Conservation (phyloP, 441 rosid species). For the Jatropha multifida region DNA sequence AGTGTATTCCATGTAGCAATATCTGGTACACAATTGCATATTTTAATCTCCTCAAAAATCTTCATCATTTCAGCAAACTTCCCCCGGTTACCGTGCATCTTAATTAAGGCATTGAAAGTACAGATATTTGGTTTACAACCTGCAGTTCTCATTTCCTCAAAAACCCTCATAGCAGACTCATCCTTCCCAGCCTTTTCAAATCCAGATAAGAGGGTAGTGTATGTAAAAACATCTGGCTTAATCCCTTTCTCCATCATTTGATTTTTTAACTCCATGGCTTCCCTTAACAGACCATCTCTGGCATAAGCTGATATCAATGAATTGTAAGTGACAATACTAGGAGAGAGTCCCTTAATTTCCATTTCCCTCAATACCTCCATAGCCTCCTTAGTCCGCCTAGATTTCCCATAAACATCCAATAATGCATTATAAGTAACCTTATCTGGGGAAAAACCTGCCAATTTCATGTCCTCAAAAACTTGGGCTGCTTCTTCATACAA, state of each 20-base stretch:
- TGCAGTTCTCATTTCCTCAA: conserved; percentile 72
- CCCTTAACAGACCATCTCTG: conserved; percentile 69
- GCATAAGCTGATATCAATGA: conserved; percentile 85
- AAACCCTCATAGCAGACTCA: conserved; percentile 65
- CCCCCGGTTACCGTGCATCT: conserved; percentile 90
- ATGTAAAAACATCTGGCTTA: conserved; percentile 86
- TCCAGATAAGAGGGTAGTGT: conserved; percentile 88
- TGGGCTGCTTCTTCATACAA: conserved; percentile 74
- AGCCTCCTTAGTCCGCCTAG: conserved; percentile 78
- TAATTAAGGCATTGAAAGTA: conserved; percentile 91
- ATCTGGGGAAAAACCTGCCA: conserved; percentile 69
- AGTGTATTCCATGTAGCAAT: conserved; percentile 96
- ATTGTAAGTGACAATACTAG: conserved; percentile 77
- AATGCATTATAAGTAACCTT: conserved; percentile 78
- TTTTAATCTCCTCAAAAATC: conserved; percentile 77
- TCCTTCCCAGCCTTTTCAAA: conserved; percentile 86
- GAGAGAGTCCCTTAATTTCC: conserved; percentile 64
- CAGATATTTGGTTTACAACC: conserved; percentile 89
- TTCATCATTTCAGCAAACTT: conserved; percentile 88
- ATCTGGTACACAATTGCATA: conserved; percentile 65
- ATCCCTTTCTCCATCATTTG: conserved; percentile 67
- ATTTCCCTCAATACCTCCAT: conserved; percentile 78
- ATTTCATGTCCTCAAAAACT: conserved; percentile 72
- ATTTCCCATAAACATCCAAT: conserved; percentile 88
- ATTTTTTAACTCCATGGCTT: conserved; percentile 72